Evolutionary conservation across 2,329 filamentous ascomycete species (phyloP), one percentile per base, ranked within the genome.

Genomic region (Colletotrichum coccodes): DNA sequence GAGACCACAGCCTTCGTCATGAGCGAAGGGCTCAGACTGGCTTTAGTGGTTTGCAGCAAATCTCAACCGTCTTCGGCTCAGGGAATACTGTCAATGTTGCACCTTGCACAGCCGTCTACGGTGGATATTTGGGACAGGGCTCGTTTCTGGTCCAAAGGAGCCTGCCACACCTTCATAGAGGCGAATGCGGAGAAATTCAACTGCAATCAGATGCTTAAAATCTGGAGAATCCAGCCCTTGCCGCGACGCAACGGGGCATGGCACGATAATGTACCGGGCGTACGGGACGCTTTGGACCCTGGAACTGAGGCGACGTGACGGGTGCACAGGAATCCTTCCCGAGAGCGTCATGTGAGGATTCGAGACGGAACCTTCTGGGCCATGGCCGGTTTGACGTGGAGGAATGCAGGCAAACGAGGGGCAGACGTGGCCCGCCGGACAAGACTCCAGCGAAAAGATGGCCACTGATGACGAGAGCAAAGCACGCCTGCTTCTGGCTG

Each of bases 131-230:
- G 28, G 7, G 18, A 12, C 9, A 21, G 18, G 7, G 18, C n/a
- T 12, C 30, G 32, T 34, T 32, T 14, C 3, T 49, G n/a, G n/a
- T n/a, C n/a, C n/a, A n/a, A n/a, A n/a, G n/a, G n/a, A n/a, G n/a
- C n/a, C n/a, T n/a, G n/a, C n/a, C n/a, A n/a, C n/a, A 50, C 47
- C 47, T 32, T 3, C 12, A 18, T 16, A 32, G 47, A 28, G 47
- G 16, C 28, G 28, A 32, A 28, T n/a, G 28, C 30, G 23, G 40
- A 16, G 23, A 28, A 23, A 21, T 28, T 7, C 28, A 34, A 32
- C 30, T 46, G 40, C 63, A 61, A 32, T 21, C 6, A 34, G 28
- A 14, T 36, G 65, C 61, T 68, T 68, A 50, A 26, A 60, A 59
- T 60, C 44, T 65, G 53, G 65, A n/a, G 60, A 38, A 32, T 14